Evolutionary conservation across 176 grass and related monocot genomes (phyloP), one percentile per base, ranked within the genome.

Genomic region (Puccinellia tenuiflora): DNA sequence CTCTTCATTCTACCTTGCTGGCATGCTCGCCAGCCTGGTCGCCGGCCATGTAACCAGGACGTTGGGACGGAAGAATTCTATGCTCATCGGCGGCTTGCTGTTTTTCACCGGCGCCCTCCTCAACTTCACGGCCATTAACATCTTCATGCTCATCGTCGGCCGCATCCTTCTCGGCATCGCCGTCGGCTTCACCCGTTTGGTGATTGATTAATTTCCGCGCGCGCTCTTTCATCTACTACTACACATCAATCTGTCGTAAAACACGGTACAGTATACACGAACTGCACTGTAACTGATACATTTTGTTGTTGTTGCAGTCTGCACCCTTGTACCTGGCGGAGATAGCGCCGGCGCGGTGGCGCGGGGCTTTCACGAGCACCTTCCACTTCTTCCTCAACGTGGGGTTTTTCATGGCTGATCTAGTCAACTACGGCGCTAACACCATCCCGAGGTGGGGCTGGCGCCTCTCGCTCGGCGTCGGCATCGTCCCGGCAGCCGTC

Each of bases 281-380:
- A 5, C 2, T 24, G n/a, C 9, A 35, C 2, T 66, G 20, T 37
- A 24, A 80, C 48, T 6, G 40, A 16, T n/a, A n/a, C 7, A 3
- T 22, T 16, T 15, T 14, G 15, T 81, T 21, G 0, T n/a, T n/a
- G 28, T 61, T 39, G 16, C 56, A 83, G 84, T 81, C 73, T 5
- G 91, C 88, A 29, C 88, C 82, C 18, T 84, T 97, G 77, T 97
- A 94, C 68, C 86, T 97, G 9, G 94, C 94, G 67, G 94, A 97
- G 83, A 92, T 86, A 76, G 77, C 94, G 33, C 92, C 92, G 21
- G 26, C 94, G 39, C 81, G 54, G 73, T 97, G 90, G 88, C 94
- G 94, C 25, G 94, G 94, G 0, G 92, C 88, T 3, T 94, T 97
- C 88, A 97, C 90, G 8, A 82, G 80, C 15, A 74, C 86, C 20